Evolutionary conservation across 2,329 filamentous ascomycete genomes (phyloP).

Genomic region (Colletotrichum chlorophyti): DNA sequence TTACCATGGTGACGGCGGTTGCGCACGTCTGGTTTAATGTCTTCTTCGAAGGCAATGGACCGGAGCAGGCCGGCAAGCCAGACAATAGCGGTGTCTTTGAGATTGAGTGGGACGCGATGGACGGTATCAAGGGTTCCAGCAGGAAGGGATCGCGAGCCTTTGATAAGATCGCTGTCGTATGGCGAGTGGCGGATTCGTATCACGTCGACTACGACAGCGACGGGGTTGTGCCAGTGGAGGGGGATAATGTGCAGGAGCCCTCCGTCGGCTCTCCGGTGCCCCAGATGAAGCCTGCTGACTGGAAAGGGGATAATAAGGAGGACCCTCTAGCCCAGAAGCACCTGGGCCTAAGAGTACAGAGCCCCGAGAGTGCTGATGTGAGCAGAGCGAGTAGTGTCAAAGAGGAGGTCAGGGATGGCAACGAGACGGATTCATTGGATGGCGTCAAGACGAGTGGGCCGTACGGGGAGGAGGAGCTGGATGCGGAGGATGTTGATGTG

Average conservation of each 20-base stretch:
- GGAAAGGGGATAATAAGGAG: slow-evolving; percentile 66
- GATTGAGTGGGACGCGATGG: slow-evolving; percentile 74
- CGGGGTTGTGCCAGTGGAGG: slow-evolving; percentile 31
- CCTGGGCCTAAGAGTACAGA: slow-evolving; percentile 72
- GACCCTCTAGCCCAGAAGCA: slow-evolving; percentile 63
- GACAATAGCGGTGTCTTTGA: slow-evolving; percentile 70
- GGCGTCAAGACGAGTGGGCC: slow-evolving; percentile 46
- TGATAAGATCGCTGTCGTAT: slow-evolving; percentile 85
- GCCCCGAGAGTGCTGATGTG: slow-evolving; percentile 68
- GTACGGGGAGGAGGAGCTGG: slow-evolving; percentile 40
- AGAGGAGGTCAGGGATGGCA: slow-evolving; percentile 39
- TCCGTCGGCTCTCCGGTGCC: slow-evolving; percentile 71
- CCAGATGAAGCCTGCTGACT: slow-evolving; percentile 75
- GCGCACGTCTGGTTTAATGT: slow-evolving; percentile 98
- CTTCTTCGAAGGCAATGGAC: slow-evolving; percentile 85
- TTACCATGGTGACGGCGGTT: slow-evolving; percentile 90
- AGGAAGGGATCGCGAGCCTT: slow-evolving; percentile 83
- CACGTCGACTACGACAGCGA: slow-evolving; percentile 31
- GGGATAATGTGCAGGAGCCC: slow-evolving; percentile 63
- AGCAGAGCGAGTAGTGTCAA: slow-evolving; percentile 76
- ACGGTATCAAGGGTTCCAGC: slow-evolving; percentile 90
- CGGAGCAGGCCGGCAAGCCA: slow-evolving; percentile 70
- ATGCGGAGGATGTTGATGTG: slow-evolving; percentile 17
- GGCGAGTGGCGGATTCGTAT: slow-evolving; percentile 58
- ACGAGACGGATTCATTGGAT: slow-evolving; percentile 34